phyloP scores from a whole-genome alignment of 306 rosid species.

The Dalbergia cultrata region DNA sequence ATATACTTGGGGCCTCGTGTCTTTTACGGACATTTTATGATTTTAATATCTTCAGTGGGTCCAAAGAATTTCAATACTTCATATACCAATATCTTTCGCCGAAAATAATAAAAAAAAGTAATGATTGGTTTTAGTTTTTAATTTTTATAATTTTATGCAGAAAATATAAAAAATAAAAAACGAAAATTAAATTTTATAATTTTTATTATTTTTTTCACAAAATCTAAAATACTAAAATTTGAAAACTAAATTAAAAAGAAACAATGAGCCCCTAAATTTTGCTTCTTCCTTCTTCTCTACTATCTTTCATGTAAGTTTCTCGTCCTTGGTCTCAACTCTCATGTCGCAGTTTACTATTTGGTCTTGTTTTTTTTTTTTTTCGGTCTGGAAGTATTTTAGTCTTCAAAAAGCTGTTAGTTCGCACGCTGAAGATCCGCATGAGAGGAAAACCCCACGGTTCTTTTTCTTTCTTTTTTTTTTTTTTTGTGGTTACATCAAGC shows the following conservation, averaged over 20 bases:
- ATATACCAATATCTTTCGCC: not conserved
- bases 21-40: not conserved
- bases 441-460: not conserved
- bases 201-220: too few species aligned
- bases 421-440: slow-evolving; percentile 15
- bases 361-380: too few species aligned
- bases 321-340: not conserved
- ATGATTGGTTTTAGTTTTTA: too few species aligned
- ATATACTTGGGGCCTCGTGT: slow-evolving; percentile 32
- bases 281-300: not conserved
- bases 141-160: too few species aligned
- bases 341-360: not conserved
- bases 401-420: slow-evolving; percentile 1
- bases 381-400: too few species aligned
- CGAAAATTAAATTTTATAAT: too few species aligned
- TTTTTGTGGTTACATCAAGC: not conserved
- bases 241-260: too few species aligned
- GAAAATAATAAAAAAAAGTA: not conserved
- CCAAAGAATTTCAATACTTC: slow-evolving; percentile 11
- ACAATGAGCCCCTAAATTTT: too few species aligned
- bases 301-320: not conserved
- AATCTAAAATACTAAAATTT: too few species aligned
- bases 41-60: slow-evolving; percentile 35
- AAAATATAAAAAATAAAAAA: too few species aligned
- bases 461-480: too few species aligned